Conservation (phyloP, 2,329 filamentous ascomycete genomes). For the Fusarium circinatum region DNA sequence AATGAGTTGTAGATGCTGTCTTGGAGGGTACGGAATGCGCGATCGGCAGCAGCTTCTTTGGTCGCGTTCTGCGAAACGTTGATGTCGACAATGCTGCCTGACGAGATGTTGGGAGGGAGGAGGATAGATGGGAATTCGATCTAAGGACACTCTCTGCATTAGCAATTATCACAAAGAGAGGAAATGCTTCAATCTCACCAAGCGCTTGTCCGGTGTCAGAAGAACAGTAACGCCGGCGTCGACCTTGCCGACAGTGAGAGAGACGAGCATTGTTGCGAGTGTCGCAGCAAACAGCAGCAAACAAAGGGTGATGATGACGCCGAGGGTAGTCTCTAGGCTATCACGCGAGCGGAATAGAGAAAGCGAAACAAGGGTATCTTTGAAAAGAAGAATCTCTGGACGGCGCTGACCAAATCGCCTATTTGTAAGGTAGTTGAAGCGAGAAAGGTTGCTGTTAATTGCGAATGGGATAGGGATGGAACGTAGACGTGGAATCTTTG, state of each 20-base stretch:
- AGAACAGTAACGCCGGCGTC: slow-evolving; percentile 98
- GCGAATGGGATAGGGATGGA: slow-evolving; percentile 12
- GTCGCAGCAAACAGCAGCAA: slow-evolving; percentile 31
- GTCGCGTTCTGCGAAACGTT: slow-evolving; percentile 87
- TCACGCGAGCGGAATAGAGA: slow-evolving; percentile 3
- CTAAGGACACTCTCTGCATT: slow-evolving; percentile 58
- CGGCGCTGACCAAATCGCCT: background rate
- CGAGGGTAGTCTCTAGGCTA: background rate
- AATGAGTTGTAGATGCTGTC: slow-evolving; percentile 88
- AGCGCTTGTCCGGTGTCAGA: slow-evolving; percentile 93
- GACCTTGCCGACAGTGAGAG: slow-evolving; percentile 98
- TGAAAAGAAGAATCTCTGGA: background rate
- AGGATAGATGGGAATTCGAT: slow-evolving; percentile 99
- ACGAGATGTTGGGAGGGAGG: slow-evolving; percentile 92
- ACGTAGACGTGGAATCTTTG: slow-evolving; percentile 32
- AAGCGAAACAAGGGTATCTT: slow-evolving; percentile 11
- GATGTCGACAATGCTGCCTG: slow-evolving; percentile 97
- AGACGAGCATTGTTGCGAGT: slow-evolving; percentile 81
- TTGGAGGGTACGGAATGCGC: slow-evolving; percentile 86
- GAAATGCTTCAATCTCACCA: slow-evolving; percentile 68
- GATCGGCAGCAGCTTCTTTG: slow-evolving; percentile 79
- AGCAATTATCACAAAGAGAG: slow-evolving; percentile 15
- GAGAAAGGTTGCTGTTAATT: slow-evolving; percentile 15
- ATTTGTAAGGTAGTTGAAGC: background rate
- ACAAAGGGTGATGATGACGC: slow-evolving; percentile 9